These are phyloP conservation scores for Aegilops bicornis DNA, from an alignment of 176 grass and related monocot genomes.

Conservation along the genomic window DNA sequence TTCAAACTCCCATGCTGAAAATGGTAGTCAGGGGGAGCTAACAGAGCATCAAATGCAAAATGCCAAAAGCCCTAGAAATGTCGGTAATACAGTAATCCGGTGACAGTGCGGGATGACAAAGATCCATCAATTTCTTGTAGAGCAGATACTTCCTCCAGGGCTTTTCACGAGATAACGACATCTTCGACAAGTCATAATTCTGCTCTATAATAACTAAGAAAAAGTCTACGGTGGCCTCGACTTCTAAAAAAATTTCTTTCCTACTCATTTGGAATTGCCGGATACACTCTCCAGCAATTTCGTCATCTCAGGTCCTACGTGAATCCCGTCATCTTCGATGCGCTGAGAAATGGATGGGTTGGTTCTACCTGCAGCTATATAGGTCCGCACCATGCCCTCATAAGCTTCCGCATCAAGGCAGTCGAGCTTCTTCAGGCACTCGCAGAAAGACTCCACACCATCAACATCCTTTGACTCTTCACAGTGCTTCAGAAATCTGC, in stretches of 20 bases:
- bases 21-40: too few species aligned
- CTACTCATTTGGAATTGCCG: neutral
- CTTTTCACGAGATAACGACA: too few species aligned
- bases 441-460: slow-evolving; percentile 23
- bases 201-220: too few species aligned
- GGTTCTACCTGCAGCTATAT: slow-evolving; percentile 22
- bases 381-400: slow-evolving; percentile 22
- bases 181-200: too few species aligned
- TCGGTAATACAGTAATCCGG: too few species aligned
- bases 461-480: slow-evolving; percentile 46
- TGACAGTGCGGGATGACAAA: too few species aligned
- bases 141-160: too few species aligned
- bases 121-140: too few species aligned
- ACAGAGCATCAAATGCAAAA: too few species aligned
- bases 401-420: neutral
- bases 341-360: slow-evolving; percentile 16
- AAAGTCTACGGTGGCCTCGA: too few species aligned
- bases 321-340: slow-evolving; percentile 33
- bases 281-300: slow-evolving; percentile 13
- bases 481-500: neutral
- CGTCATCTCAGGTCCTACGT: slow-evolving; percentile 10
- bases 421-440: slow-evolving; percentile 25
- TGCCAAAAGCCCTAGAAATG: too few species aligned
- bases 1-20: too few species aligned
- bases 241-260: neutral